These are phyloP conservation scores for Apiotrichum mycotoxinovorans DNA, from an alignment of 1,284 basidiomycete species.

Conservation along the genomic window DNA sequence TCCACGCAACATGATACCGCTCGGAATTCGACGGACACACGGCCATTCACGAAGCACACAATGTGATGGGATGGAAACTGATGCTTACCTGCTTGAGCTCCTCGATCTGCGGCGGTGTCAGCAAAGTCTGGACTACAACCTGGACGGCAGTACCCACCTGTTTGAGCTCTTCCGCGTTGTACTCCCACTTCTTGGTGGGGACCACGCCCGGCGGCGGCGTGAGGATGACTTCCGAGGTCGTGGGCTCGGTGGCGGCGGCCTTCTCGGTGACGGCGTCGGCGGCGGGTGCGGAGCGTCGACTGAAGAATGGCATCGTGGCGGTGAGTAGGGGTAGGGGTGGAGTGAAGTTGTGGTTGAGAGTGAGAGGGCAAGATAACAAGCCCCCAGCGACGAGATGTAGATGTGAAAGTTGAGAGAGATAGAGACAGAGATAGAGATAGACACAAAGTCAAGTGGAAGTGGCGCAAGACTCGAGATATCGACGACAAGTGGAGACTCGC, in stretches of 20 bases:
- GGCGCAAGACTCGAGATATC: no score
- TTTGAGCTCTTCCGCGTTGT: constrained; percentile 61
- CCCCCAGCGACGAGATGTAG: no score
- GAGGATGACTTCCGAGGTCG: constrained; percentile 11
- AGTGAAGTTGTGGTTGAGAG: background rate
- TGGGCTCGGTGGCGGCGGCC: constrained; percentile 4
- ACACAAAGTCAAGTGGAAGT: no score
- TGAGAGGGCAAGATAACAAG: background rate
- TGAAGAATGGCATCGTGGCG: constrained; percentile 14
- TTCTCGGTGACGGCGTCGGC: constrained; percentile 1
- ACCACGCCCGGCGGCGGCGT: constrained; percentile 9
- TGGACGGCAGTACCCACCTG: constrained; percentile 30
- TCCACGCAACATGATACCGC: no score
- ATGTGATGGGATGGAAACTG: background rate
- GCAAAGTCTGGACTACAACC: constrained; percentile 6
- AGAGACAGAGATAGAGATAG: background rate
- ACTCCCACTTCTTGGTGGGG: constrained; percentile 56
- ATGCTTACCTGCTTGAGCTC: constrained; percentile 60
- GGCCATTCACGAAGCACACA: no score
- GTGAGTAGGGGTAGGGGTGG: background rate
- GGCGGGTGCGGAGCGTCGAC: constrained; percentile 1
- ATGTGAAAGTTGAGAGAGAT: no score
- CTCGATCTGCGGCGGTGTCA: constrained; percentile 59
- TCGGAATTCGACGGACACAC: no score
- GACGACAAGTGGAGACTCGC: no score